A percentile compares a stretch with the other conserved stretches of the same genome.
phyloP scores from a whole-genome alignment of 192 early-diverging fungal genomes.

The Anaeromyces robustus region DNA sequence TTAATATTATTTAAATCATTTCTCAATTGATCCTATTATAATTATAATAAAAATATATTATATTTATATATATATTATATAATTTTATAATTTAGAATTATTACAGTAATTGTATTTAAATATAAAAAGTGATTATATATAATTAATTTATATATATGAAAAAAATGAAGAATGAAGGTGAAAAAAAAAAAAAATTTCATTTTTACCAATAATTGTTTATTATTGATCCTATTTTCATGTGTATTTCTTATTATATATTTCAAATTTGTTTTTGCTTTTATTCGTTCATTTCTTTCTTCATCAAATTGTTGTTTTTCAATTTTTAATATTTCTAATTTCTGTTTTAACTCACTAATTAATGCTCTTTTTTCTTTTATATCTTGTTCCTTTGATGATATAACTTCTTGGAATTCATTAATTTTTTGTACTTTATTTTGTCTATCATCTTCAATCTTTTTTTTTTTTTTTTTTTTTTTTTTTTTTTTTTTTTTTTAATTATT shows the following conservation, averaged over 20 bases:
- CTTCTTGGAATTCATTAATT: slow-evolving; percentile 1
- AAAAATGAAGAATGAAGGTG: too few species aligned
- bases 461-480: slow-evolving; percentile 25
- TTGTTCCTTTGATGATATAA: neutral
- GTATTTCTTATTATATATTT: slow-evolving; percentile 68
- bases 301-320: slow-evolving; percentile 54
- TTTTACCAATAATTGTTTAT: neutral
- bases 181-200: neutral
- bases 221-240: slow-evolving; percentile 30
- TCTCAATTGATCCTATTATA: neutral
- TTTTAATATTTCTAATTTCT: slow-evolving; percentile 44
- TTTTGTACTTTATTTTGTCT: slow-evolving; percentile 8
- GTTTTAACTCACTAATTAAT: slow-evolving; percentile 36
- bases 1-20: neutral
- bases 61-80: too few species aligned
- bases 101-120: too few species aligned
- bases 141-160: too few species aligned
- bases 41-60: too few species aligned
- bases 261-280: slow-evolving; percentile 59
- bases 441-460: slow-evolving; percentile 27
- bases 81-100: too few species aligned
- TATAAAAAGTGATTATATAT: too few species aligned
- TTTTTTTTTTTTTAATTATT: slow-evolving; percentile 27
- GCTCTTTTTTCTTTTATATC: neutral
- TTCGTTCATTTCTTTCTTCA: slow-evolving; percentile 56